Evolutionary conservation across 2,329 filamentous ascomycete species (phyloP), one percentile per base, ranked within the genome.

Genomic region (Cercospora beticola): DNA sequence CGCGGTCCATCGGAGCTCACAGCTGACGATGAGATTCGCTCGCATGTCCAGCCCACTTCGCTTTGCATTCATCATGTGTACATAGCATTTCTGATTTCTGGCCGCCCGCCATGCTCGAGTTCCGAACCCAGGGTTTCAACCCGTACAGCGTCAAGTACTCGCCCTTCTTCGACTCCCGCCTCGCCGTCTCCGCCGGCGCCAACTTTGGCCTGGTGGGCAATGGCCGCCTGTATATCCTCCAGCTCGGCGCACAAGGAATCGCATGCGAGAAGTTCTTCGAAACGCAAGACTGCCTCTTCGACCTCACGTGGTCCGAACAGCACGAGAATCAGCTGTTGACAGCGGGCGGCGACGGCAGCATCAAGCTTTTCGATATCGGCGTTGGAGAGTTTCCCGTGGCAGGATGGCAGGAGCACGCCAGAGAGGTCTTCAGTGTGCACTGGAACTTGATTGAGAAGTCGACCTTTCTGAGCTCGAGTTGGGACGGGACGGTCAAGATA

Each of bases 191-290:
- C 31, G 87, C 92, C 1, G 91, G 93, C n/a, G 89, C 94, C 72
- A 98, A 99, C 84, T 99, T 95, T 82, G 95, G 95, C 46, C 91
- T 99, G 46, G 94, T 99, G 40, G 95, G 95, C 59, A 99, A 99
- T 83, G 95, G 95, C 10, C 89, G 94, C 54, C 82, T 98, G 0
- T 98, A 92, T 78, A 89, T 94, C 67, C 85, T 98, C 28, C 91
- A 90, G 31, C 82, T 99, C 72, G 96, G 93, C 3, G 86, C 92
- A 0, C 88, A 92, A 69, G 95, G 95, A 9, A 91, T 97, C 67
- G 88, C 91, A 64, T 88, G 93, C 61, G 89, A 96, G 79, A 96
- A 95, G 85, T 90, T 87, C 78, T 99, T 94, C 83, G 94, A 97
- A 77, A 99, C 95, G 10, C 96, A 98, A 83, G 95, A 99, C 80